These are phyloP conservation scores for Fennellomyces sp. DNA, from an alignment of 371 early-diverging fungal genomes.

Conservation along the genomic window DNA sequence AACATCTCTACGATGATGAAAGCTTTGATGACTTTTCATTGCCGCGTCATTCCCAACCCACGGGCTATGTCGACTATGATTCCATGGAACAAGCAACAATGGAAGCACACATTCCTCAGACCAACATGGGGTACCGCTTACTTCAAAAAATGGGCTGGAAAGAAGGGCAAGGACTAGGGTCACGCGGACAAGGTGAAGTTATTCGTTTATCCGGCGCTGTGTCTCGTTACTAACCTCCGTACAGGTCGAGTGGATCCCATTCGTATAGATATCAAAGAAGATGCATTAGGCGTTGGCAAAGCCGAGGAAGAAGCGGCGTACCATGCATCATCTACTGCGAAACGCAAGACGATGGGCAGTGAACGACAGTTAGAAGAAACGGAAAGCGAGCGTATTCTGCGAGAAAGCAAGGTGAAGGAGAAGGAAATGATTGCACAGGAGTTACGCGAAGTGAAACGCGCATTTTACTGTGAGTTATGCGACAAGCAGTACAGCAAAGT, in stretches of 20 bases:
- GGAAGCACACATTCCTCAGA: slow-evolving; percentile 21
- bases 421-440: slow-evolving; percentile 58
- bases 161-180: slow-evolving; percentile 44
- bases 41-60: slow-evolving; percentile 16
- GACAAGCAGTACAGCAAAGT: slow-evolving; percentile 80
- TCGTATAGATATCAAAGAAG: slow-evolving; percentile 60
- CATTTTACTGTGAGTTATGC: slow-evolving; percentile 79
- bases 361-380: slow-evolving; percentile 74
- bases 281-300: slow-evolving; percentile 69
- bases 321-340: slow-evolving; percentile 59
- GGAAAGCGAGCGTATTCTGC: slow-evolving; percentile 40
- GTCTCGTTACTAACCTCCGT: too few relatives aligned
- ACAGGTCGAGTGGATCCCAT: slow-evolving; percentile 72
- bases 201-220: background rate
- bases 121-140: slow-evolving; percentile 36
- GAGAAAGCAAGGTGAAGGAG: slow-evolving; percentile 54
- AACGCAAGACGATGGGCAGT: slow-evolving; percentile 58
- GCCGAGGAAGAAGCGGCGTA: slow-evolving; percentile 57
- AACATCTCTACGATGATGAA: background rate
- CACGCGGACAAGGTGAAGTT: slow-evolving; percentile 8
- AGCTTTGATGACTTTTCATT: slow-evolving; percentile 8
- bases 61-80: slow-evolving; percentile 20
- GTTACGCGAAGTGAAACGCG: slow-evolving; percentile 63
- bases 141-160: slow-evolving; percentile 49
- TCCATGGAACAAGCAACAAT: slow-evolving; percentile 12